Conservation (phyloP, 495 filamentous ascomycete genomes). For the Neurospora sp. region DNA sequence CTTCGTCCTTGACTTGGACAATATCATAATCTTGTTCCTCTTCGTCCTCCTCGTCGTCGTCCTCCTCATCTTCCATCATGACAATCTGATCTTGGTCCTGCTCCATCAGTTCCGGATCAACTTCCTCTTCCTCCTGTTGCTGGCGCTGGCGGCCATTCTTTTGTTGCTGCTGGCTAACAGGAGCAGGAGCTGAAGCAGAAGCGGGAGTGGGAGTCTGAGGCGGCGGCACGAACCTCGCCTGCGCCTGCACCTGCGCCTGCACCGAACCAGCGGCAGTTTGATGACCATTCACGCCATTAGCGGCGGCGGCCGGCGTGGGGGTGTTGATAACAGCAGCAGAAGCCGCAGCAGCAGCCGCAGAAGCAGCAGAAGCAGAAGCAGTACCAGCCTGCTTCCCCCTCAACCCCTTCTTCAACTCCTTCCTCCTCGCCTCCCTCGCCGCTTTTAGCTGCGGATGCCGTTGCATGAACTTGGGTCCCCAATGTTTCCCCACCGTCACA, state of each 20-base stretch:
- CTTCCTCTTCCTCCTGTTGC: not conserved
- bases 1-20: constrained; percentile 1
- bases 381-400: not conserved
- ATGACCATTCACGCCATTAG: not conserved
- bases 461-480: not conserved
- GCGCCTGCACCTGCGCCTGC: not conserved
- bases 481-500: not conserved
- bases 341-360: too few relatives aligned
- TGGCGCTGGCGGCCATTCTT: not conserved
- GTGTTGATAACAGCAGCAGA: not conserved
- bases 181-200: not conserved
- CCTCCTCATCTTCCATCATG: not conserved
- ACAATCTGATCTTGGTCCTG: not conserved
- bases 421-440: not conserved
- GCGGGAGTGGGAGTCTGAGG: not conserved
- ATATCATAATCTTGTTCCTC: not conserved
- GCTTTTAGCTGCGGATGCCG: not conserved
- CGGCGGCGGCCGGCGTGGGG: not conserved
- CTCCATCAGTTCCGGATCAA: not conserved
- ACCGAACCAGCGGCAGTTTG: not conserved
- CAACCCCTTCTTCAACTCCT: not conserved
- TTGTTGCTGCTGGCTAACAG: not conserved
- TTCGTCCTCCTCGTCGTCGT: not conserved
- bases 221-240: not conserved
- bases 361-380: not conserved